A percentile compares a stretch with the other conserved stretches of the same genome.
Evolutionary conservation across 495 filamentous ascomycete species (phyloP).

Genomic region (Lophiotrema nucula): DNA sequence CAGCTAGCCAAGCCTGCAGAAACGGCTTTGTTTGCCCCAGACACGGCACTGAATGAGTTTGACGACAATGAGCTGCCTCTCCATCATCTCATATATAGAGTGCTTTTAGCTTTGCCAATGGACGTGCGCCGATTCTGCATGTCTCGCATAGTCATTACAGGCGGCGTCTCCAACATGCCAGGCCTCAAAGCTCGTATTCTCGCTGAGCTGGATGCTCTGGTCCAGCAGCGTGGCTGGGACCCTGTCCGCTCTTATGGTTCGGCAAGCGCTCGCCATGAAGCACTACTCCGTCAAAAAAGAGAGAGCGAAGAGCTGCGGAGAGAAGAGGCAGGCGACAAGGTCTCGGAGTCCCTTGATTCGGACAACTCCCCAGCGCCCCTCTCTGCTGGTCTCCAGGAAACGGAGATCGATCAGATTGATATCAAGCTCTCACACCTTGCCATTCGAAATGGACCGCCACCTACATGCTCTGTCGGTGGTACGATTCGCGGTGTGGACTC

Average conservation of each 20-base stretch:
- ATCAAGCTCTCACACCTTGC: constrained; percentile 17
- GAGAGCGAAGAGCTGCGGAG: constrained; percentile 34
- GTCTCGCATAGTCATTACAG: constrained; percentile 84
- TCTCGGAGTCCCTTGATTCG: constrained; percentile 17
- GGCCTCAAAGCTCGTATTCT: constrained; percentile 80
- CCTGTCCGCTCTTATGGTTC: constrained; percentile 51
- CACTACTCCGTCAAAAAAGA: constrained; percentile 42
- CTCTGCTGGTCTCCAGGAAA: constrained; percentile 14
- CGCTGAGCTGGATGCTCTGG: constrained; percentile 64
- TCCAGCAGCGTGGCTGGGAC: constrained; percentile 73
- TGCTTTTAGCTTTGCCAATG: constrained; percentile 70
- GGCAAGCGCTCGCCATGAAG: constrained; percentile 34
- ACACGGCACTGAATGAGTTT: constrained; percentile 53
- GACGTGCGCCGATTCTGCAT: constrained; percentile 84
- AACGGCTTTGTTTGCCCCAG: constrained; percentile 64
- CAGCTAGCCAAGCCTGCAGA: constrained; percentile 73
- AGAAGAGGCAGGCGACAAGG: constrained; percentile 22
- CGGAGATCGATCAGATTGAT: constrained; percentile 30
- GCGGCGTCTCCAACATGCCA: constrained; percentile 74
- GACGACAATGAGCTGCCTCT: constrained; percentile 86
- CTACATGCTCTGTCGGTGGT: constrained; percentile 47
- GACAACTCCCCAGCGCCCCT: constrained; percentile 3
- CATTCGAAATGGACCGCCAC: constrained; percentile 16
- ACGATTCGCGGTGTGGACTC: constrained; percentile 74
- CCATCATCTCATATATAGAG: constrained; percentile 68